Evolutionary conservation across 2,329 filamentous ascomycete species (phyloP).

Genomic region (Paecilomyces fulvus): DNA sequence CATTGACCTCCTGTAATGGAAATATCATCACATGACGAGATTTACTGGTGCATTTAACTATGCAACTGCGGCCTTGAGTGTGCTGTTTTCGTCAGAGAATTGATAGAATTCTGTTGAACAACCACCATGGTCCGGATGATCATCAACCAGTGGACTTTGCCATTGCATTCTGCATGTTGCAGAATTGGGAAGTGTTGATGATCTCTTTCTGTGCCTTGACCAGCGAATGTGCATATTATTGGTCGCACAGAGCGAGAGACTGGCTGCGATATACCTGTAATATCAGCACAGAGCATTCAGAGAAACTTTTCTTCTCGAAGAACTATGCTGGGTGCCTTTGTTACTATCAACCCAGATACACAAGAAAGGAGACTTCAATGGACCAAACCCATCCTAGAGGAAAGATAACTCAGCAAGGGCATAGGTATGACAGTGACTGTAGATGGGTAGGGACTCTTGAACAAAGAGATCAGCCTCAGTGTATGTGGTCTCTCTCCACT

Average conservation of each 20-base stretch:
- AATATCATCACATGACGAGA: not conserved
- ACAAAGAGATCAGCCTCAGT: too few relatives aligned
- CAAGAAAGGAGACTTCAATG: not conserved
- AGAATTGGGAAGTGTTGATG: not conserved
- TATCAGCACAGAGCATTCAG: not conserved
- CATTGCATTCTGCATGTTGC: not conserved
- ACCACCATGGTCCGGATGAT: not conserved
- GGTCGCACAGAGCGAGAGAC: not conserved
- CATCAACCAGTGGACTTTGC: not conserved
- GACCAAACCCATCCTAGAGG: not conserved
- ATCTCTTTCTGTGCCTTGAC: not conserved
- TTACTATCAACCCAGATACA: not conserved
- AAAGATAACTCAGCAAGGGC: too few relatives aligned
- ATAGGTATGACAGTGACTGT: not conserved
- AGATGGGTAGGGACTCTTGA: too few relatives aligned
- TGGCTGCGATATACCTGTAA: not conserved
- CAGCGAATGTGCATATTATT: not conserved
- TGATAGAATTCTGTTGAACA: not conserved
- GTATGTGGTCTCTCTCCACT: too few relatives aligned
- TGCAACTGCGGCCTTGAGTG: not conserved
- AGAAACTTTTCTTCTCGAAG: not conserved
- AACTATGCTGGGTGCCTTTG: not conserved
- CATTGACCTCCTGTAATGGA: not conserved
- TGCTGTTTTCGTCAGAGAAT: not conserved
- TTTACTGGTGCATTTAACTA: not conserved